Base-by-base conservation (phyloP, 768 basidiomycete species). In the Rossbeevera mucosa region DNA sequence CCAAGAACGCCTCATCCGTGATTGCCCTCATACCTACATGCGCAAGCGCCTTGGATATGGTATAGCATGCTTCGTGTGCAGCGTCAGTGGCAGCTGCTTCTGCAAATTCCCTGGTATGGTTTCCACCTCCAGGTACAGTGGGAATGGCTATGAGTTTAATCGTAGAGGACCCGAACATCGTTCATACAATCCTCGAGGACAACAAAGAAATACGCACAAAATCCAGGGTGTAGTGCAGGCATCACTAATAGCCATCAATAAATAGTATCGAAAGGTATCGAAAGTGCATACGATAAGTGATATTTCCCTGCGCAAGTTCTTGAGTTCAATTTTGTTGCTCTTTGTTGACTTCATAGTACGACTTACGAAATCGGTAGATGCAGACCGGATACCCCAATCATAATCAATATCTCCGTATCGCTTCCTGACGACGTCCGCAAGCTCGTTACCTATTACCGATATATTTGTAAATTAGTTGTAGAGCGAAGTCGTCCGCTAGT, bases 281-380 rank as follows among this genome's bases (percentile, higher is more conserved):
- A 30, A 29, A 26, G 9, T n/a, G 22, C 62, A 48, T 57, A 88
- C 88, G 80, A 57, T 91, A 88, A 5, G 82, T 84, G 22, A 91
- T 73, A 62, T 90, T 88, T 22, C 67, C 67, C 66, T 68, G 25
- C 0, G 8, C 56, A 31, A 47, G 20, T 18, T 30, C 5, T 20
- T 18, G 11, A 48, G 47, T 20, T 38, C 12, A 20, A 30, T 29
- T 25, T 21, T 3, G 46, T 33, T n/a, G 11, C 31, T 16, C 22
- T 28, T 2, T 12, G 38, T 30, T 26, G 8, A 21, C 46, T 33
- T 31, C n/a, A n/a, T n/a, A 25, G 21, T 7, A 21, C 14, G 6
- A 71, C 86, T 72, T 59, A 90, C 90, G 57, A 92, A 91, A 64
- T 91, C 90, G 3, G 90, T 91, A 5, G 88, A 91, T 12, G 87